Base-by-base conservation (phyloP, 1,139 yeast species). In the Nakaseomyces sp. region DNA sequence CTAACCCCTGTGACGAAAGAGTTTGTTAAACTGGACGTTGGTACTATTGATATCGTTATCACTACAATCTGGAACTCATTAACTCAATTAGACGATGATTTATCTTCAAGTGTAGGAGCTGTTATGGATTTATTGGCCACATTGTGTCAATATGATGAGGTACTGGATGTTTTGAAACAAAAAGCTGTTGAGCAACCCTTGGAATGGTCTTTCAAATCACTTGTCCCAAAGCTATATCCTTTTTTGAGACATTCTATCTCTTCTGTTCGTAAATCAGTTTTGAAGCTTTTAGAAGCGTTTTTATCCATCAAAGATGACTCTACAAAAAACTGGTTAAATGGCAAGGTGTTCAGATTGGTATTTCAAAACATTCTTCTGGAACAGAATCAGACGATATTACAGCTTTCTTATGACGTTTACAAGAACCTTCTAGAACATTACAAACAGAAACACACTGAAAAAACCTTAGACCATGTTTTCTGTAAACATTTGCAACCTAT, bases 101-200 rank as follows among this genome's bases (percentile, higher is more conserved):
- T 91, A 43, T 84, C 95, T 17, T 95, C 97, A 0, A 84, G 96
- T 13, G 89, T 91, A 43, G 97, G 97, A 36, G 85, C 95, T 3
- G 94, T 91, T 2, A 91, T 91, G 97, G 96, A 91, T 62, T 69
- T 91, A 35, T 71, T 91, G 49, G 93, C 96, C 2, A 87, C 83
- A 57, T 70, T 91, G 43, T 91, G 96, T 64, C 77, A 88, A 3
- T 91, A 82, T 63, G 76, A 79, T 5, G 79, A 80, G 56, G 96
- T 89, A 4, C 69, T 89, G 40, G 79, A 76, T 24, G 74, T 81
- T 22, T 77, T 91, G 72, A 69, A 81, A 51, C 68, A 70, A 26
- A 79, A 79, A 51, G 83, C 91, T 0, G 56, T 62, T 1, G 64
- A 65, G 13, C 65, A 70, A 43, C 63, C 65, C 12, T 50, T 56